phyloP scores from a whole-genome alignment of 164 flowering plant genomes.

The Pachysandra terminalis region DNA sequence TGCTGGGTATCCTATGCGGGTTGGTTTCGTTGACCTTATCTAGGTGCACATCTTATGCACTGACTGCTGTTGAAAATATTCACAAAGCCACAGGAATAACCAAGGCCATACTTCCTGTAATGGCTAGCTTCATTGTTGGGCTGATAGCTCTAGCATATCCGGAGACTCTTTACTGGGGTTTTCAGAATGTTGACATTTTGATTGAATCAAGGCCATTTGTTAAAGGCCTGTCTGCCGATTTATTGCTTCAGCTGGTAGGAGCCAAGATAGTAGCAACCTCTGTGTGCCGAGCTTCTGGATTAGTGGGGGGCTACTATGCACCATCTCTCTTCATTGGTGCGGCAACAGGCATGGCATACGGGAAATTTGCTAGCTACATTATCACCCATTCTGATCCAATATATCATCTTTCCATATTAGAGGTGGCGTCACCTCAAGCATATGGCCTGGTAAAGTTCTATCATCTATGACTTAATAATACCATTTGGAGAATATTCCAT shows the following conservation, averaged over 20 bases:
- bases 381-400: constrained; percentile 50
- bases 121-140: constrained; percentile 78
- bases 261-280: constrained; percentile 82
- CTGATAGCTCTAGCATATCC: constrained; percentile 85
- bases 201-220: constrained; percentile 79
- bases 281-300: constrained; percentile 80
- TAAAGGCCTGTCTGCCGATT: constrained; percentile 57
- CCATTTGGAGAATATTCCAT: neutral
- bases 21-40: constrained; percentile 74
- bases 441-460: constrained; percentile 79
- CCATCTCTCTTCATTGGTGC: constrained; percentile 96
- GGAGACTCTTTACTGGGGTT: constrained; percentile 94
- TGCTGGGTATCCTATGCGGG: constrained; percentile 87
- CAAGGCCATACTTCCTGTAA: constrained; percentile 56
- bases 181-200: constrained; percentile 83
- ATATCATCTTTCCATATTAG: constrained; percentile 61
- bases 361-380: constrained; percentile 51
- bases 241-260: constrained; percentile 75
- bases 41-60: constrained; percentile 57
- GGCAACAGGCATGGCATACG: constrained; percentile 96
- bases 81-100: constrained; percentile 54
- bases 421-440: constrained; percentile 96
- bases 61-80: constrained; percentile 35
- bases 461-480: constrained; percentile 4
- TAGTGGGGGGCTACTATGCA: constrained; percentile 97